Evolutionary conservation across 2,329 filamentous ascomycete species (phyloP).

Genomic region (Fusarium armeniacum): DNA sequence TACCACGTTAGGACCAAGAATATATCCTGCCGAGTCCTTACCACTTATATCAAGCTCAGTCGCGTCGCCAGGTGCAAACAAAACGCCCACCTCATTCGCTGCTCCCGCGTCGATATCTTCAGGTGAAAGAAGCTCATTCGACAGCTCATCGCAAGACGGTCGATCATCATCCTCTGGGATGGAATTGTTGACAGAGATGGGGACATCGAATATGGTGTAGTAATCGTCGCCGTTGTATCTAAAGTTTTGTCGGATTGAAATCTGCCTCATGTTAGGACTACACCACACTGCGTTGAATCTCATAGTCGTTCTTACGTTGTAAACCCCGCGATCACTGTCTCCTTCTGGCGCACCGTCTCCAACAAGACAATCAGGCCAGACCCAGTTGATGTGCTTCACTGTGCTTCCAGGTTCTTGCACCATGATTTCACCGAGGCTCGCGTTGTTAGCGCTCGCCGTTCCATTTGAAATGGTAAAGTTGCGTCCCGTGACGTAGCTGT

Average conservation of each 20-base stretch:
- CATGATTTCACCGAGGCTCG: conserved; percentile 70
- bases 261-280: conserved; percentile 55
- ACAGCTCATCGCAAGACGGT: conserved; percentile 64
- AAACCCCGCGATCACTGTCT: conserved; percentile 67
- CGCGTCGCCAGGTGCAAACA: conserved; percentile 67
- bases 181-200: conserved; percentile 76
- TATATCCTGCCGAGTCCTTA: conserved; percentile 24
- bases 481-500: conserved; percentile 71
- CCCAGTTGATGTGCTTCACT: conserved; percentile 80
- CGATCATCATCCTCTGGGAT: conserved; percentile 63
- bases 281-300: neutral
- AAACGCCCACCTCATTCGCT: conserved; percentile 61
- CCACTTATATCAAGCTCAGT: conserved; percentile 57
- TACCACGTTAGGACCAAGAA: conserved; percentile 1
- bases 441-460: conserved; percentile 65
- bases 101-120: conserved; percentile 60
- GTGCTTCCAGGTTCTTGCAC: conserved; percentile 74
- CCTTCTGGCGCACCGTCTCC: conserved; percentile 67
- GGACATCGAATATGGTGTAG: conserved; percentile 79
- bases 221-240: conserved; percentile 73
- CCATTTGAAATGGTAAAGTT: conserved; percentile 79
- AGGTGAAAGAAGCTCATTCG: conserved; percentile 65
- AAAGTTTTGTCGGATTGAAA: conserved; percentile 80
- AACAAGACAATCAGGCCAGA: conserved; percentile 77
- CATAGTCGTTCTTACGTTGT: conserved; percentile 67